Evolutionary conservation across 768 basidiomycete genomes (phyloP), one percentile per base, ranked within the genome.

Genomic region (Rhodotorula diobovata): DNA sequence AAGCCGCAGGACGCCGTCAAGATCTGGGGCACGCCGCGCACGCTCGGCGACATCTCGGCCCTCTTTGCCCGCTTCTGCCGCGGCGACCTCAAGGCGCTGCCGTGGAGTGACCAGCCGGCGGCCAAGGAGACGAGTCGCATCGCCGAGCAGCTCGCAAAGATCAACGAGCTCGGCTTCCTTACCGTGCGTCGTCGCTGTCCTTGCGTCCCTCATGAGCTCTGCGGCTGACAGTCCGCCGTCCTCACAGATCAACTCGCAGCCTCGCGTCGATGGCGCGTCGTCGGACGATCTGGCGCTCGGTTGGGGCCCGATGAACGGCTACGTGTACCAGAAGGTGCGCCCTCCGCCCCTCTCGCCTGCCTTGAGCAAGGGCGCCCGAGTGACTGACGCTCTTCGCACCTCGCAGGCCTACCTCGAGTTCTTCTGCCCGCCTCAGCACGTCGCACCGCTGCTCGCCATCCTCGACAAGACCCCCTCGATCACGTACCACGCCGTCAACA

Each of bases 401-500:
- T 83, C 85, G 89, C 66, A 92, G 98, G 76, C 89, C 23, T 99
- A 97, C 80, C 90, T 97, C 15, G 96, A 99, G 81, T 97, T 97
- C 81, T 98, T 98, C 79, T 81, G 91, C 85, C 63, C 76, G 28
- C 71, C 73, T 6, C 73, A 79, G 37, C 77, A 79, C 65, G 80
- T 81, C 32, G 74, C 79, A 45, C 56, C 74, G 63, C 68, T 80
- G 18, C 58, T 77, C 57, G 39, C 61, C 35, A 63, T 72, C 43
- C 63, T 78, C 54, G 53, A 63, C 53, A 91, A 94, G 78, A 86
- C 88, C 28, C 85, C 86, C 70, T 87, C 88, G 76, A 89, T 95
- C 78, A 97, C 93, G 5, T 99, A 98, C 84, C 95, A 97, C 77
- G 91, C 93, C 59, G 95, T 97, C 81, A 97, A 97, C 85, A 91